phyloP scores from a whole-genome alignment of 2,329 filamentous ascomycete species.

The Claviceps pazoutovae region DNA sequence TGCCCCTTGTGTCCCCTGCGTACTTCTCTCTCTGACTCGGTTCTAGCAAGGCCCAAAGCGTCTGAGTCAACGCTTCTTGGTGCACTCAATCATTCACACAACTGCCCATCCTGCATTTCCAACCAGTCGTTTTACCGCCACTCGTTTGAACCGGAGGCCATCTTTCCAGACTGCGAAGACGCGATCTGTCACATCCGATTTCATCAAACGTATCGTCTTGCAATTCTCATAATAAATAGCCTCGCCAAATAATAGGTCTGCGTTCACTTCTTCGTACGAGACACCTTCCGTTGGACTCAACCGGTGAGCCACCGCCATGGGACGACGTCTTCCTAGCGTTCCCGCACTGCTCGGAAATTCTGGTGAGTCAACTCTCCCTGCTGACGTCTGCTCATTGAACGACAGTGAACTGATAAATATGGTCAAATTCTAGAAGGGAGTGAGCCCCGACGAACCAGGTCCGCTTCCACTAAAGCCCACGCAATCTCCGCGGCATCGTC shows the following conservation, averaged over 20 bases:
- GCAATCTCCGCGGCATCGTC: constrained; percentile 4
- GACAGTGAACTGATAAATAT: not conserved
- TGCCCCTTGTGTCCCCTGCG: constrained; percentile 4
- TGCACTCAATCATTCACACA: not conserved
- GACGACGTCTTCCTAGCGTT: constrained; percentile 12
- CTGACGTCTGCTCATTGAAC: not conserved
- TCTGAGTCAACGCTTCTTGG: not conserved
- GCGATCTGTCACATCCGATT: not conserved
- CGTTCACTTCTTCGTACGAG: not conserved
- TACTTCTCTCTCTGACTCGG: not conserved
- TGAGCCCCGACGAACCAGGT: constrained; percentile 1
- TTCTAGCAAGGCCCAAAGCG: no score
- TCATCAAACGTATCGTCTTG: no score
- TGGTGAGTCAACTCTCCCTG: not conserved
- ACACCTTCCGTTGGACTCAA: not conserved
- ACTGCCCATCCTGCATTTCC: no score
- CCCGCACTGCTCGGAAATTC: not conserved
- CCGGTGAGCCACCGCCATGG: constrained; percentile 11
- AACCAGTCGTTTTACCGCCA: no score
- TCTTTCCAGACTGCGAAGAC: no score
- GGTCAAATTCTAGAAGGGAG: not conserved
- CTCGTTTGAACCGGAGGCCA: no score
- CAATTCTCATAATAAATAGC: no score
- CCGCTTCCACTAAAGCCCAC: not conserved
- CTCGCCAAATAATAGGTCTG: not conserved